Percentiles rank a stretch among this genome's conserved stretches.
Conservation (phyloP, 805 yeast genomes). For the Torulaspora delbrueckii region DNA sequence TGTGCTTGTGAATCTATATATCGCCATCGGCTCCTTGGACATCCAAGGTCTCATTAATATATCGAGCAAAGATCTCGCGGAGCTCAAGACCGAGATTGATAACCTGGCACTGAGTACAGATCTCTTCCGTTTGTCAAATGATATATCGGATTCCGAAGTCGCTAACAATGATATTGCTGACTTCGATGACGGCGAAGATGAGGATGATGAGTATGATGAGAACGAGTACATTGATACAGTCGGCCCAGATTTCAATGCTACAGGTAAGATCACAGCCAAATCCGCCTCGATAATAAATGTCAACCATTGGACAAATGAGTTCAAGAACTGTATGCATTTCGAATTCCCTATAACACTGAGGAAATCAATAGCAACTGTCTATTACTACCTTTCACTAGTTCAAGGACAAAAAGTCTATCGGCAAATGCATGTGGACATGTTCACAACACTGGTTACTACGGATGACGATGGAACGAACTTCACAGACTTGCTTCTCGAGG, state of each 20-base stretch:
- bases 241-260: slow-evolving; percentile 37
- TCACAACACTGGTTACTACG: slow-evolving; percentile 49
- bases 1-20: slow-evolving; percentile 72
- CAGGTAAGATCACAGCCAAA: slow-evolving; percentile 57
- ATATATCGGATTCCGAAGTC: slow-evolving; percentile 9
- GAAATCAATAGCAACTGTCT: slow-evolving; percentile 59
- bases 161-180: slow-evolving; percentile 35
- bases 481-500: slow-evolving; percentile 27
- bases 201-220: slow-evolving; percentile 39
- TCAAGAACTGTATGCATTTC: slow-evolving; percentile 68
- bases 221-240: slow-evolving; percentile 34
- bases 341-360: slow-evolving; percentile 68
- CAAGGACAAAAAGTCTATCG: slow-evolving; percentile 66
- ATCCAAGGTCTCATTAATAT: slow-evolving; percentile 64
- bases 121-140: slow-evolving; percentile 35
- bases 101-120: slow-evolving; percentile 54
- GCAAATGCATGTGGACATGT: slow-evolving; percentile 56
- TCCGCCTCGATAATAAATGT: slow-evolving; percentile 72
- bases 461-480: slow-evolving; percentile 35
- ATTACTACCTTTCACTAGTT: slow-evolving; percentile 63
- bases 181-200: slow-evolving; percentile 39
- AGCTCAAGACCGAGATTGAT: slow-evolving; percentile 36
- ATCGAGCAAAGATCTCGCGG: slow-evolving; percentile 62
- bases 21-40: slow-evolving; percentile 71
- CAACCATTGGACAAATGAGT: slow-evolving; percentile 82